Evolutionary conservation across 257 asterid genomes (phyloP).

Genomic region (Solanum paucissectum): DNA sequence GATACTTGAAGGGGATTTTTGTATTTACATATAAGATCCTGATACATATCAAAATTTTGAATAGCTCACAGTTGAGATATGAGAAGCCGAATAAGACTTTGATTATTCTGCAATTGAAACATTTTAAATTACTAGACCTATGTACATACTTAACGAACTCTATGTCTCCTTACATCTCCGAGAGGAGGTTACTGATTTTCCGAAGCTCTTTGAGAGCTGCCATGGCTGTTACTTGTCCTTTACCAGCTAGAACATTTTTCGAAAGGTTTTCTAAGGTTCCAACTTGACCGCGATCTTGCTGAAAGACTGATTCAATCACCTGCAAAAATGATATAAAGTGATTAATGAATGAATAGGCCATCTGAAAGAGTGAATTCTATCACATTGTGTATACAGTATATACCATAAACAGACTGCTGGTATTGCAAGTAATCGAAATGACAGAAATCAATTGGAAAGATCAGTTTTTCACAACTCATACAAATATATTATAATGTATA

Average conservation of each 20-base stretch:
- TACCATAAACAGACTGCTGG: background rate
- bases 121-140: constrained; percentile 1
- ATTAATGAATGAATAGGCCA: background rate
- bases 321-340: constrained; percentile 9
- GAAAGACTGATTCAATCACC: constrained; percentile 75
- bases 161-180: constrained; percentile 50
- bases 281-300: constrained; percentile 42
- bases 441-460: background rate
- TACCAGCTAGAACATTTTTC: constrained; percentile 41
- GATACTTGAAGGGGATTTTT: background rate
- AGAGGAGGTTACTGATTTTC: constrained; percentile 69
- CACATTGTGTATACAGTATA: background rate
- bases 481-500: background rate
- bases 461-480: background rate
- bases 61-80: background rate
- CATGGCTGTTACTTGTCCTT: constrained; percentile 54
- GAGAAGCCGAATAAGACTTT: background rate
- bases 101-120: background rate
- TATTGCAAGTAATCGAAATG: background rate
- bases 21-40: background rate
- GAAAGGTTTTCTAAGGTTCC: constrained; percentile 28
- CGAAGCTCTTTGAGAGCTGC: constrained; percentile 80
- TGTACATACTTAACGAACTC: constrained; percentile 12
- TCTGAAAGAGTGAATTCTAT: background rate
- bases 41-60: background rate